Evolutionary conservation across 2,329 filamentous ascomycete genomes (phyloP).

Genomic region (Hypoxylon sp.): DNA sequence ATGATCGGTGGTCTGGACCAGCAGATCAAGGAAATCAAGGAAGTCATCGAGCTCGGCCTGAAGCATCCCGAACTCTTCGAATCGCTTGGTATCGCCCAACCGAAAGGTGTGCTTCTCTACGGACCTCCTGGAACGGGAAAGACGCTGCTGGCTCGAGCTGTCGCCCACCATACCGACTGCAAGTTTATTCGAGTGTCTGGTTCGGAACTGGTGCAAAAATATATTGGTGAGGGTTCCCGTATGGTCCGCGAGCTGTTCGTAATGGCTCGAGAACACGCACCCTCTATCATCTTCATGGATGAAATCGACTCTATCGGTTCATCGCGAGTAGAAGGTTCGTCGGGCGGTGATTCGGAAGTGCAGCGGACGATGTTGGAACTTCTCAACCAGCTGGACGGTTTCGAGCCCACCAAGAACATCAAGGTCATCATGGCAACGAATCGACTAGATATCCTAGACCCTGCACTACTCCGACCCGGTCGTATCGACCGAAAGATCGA

Average conservation of each 20-base stretch:
- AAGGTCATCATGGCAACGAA: constrained; percentile 99
- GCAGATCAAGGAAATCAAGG: constrained; percentile 99
- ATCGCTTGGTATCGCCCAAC: constrained; percentile 97
- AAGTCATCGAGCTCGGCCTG: constrained; percentile 97
- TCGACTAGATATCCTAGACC: constrained; percentile 96
- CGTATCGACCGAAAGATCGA: constrained; percentile 99
- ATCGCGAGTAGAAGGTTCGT: constrained; percentile 94
- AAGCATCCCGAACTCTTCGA: constrained; percentile 99
- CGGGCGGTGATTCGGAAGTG: constrained; percentile 96
- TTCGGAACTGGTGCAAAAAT: constrained; percentile 97
- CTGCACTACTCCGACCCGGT: constrained; percentile 92
- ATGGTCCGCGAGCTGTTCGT: constrained; percentile 99
- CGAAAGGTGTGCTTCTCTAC: constrained; percentile 96
- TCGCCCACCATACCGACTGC: constrained; percentile 98
- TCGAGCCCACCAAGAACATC: constrained; percentile 99
- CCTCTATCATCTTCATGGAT: constrained; percentile 99
- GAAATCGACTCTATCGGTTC: constrained; percentile 99
- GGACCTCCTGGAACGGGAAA: constrained; percentile 98
- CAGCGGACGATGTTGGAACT: constrained; percentile 99
- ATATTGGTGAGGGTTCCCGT: constrained; percentile 96
- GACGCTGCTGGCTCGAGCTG: constrained; percentile 92
- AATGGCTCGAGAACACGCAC: constrained; percentile 98
- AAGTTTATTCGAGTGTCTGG: constrained; percentile 98
- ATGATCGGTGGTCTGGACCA: constrained; percentile 99
- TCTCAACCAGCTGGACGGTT: constrained; percentile 97